Evolutionary conservation across 108 stramenopile genomes (phyloP).

Genomic region (Cyclostephanos tholiformis): DNA sequence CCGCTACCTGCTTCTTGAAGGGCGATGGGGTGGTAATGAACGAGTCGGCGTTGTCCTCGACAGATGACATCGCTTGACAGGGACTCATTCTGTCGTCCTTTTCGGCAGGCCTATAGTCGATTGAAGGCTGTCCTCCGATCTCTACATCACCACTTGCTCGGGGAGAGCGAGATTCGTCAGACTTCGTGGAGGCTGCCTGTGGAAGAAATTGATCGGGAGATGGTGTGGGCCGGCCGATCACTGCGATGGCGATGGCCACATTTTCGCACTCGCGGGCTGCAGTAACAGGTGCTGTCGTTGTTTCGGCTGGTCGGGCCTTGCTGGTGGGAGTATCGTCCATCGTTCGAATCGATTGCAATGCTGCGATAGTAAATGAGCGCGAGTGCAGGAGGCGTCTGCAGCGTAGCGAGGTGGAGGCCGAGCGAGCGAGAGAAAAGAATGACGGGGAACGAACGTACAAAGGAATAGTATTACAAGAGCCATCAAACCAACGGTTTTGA

Average conservation of each 20-base stretch:
- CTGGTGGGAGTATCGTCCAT: slow-evolving; percentile 11
- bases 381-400: no score
- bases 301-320: slow-evolving; percentile 13
- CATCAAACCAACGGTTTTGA: no score
- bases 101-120: not conserved
- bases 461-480: no score
- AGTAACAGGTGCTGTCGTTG: not conserved
- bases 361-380: not conserved
- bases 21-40: slow-evolving; percentile 18
- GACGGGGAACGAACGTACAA: no score
- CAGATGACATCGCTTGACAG: not conserved
- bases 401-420: no score
- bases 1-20: slow-evolving; percentile 12
- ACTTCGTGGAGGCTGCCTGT: slow-evolving; percentile 1
- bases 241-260: not conserved
- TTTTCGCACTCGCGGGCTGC: not conserved
- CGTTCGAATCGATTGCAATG: not conserved
- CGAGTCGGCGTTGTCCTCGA: not conserved
- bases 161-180: slow-evolving; percentile 1
- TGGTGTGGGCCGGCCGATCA: slow-evolving; percentile 27
- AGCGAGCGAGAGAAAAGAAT: no score
- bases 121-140: not conserved
- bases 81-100: not conserved
- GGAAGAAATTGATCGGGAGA: slow-evolving; percentile 17
- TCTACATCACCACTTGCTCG: not conserved